Evolutionary conservation across 441 rosid genomes (phyloP), one percentile per base, ranked within the genome.

Genomic region (Populus hybrid): DNA sequence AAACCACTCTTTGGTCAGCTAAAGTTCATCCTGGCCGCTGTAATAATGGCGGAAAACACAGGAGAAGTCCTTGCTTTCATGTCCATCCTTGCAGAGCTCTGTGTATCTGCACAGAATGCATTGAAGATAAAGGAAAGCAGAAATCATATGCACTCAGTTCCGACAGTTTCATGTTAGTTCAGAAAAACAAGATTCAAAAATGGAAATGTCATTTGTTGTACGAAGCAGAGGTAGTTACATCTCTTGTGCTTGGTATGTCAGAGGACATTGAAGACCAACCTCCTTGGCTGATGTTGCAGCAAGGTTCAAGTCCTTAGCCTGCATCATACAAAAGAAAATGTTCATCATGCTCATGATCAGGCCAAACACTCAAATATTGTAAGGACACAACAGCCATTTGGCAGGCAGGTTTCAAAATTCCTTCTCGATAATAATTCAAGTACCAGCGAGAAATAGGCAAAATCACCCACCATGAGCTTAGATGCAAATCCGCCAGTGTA

Each of bases 261-360:
- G 23, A 73, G 92, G 89, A 79, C 84, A 86, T 78, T 78, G 86
- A 61, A 86, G 82, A 76, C 82, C 92, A 71, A 84, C 86, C 75
- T 86, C 92, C 82, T 91, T 82, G 6, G 97, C 95, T 23, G 97
- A 89, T 42, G 81, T 87, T 77, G 85, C 89, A 32, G 94, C 95
- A 11, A 93, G 91, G 84, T 83, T 83, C 78, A 93, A 78, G 86
- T 93, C 99, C 83, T 95, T 95, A 50, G 93, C 95, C 99, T 95
- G 91, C 80, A 87, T 77, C 71, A 61, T 73, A 79, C 57, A 74
- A 10, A 69, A 70, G 14, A 74, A 1, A 12, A 46, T 46, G 57
- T 14, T 46, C 53, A 46, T 46, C 53, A 46, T 3, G 53, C 18
- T 46, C 57, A 46, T 46, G 20, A 14, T 12, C 57, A 46, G 57